Evolutionary conservation across 352 stramenopile genomes (phyloP).

Genomic region (Phytophthora citricola): DNA sequence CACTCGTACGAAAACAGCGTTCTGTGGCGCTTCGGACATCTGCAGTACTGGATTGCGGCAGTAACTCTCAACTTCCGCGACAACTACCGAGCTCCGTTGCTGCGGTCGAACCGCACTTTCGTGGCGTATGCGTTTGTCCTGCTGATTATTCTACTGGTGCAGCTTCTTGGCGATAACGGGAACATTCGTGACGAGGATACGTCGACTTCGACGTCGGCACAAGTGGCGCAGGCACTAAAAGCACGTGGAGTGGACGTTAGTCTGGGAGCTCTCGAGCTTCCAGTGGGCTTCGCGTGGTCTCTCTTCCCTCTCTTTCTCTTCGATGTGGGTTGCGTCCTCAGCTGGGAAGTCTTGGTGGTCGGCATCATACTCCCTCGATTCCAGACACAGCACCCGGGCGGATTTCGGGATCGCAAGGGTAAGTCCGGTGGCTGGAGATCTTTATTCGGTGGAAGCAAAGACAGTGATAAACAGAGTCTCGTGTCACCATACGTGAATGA

Average conservation of each 20-base stretch:
- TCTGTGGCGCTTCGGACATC: conserved; percentile 79
- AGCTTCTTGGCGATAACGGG: conserved; percentile 73
- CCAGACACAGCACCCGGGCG: conserved; percentile 44
- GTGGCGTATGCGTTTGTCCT: conserved; percentile 56
- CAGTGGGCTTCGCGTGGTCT: conserved; percentile 58
- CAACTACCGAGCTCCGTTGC: conserved; percentile 62
- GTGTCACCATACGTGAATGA: conserved; percentile 60
- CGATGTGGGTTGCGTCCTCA: conserved; percentile 54
- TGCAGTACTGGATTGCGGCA: conserved; percentile 81
- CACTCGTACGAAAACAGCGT: conserved; percentile 84
- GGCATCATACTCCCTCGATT: conserved; percentile 59
- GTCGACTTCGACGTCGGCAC: conserved; percentile 47
- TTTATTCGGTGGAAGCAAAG: conserved; percentile 23
- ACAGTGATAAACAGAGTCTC: conserved; percentile 44
- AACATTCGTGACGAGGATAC: conserved; percentile 59
- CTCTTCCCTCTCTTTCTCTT: conserved; percentile 79
- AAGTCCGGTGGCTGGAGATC: conserved; percentile 25
- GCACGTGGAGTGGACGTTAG: conserved; percentile 60
- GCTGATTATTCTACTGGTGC: conserved; percentile 61
- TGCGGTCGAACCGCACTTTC: conserved; percentile 60
- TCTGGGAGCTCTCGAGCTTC: conserved; percentile 60
- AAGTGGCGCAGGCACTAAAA: conserved; percentile 38
- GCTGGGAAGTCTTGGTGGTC: conserved; percentile 71
- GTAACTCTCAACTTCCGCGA: conserved; percentile 74
- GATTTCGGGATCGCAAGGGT: conserved; percentile 20